These are phyloP conservation scores for Castanea mollissima DNA, from an alignment of 306 rosid genomes.

Conservation along the genomic window DNA sequence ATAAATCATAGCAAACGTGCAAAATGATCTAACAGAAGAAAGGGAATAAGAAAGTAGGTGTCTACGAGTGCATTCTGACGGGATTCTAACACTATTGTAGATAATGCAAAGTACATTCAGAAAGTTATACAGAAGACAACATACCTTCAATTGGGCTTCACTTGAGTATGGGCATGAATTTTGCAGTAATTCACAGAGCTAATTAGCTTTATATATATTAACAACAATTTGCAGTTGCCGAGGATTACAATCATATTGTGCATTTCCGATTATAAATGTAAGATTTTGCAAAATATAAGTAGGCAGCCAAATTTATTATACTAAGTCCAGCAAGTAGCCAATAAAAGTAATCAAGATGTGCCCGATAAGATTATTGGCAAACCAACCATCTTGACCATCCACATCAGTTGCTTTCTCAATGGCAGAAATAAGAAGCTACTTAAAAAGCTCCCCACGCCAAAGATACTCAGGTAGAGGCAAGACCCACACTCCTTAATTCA, in stretches of 20 bases:
- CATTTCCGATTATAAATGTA: slow-evolving; percentile 8
- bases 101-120: too few species aligned
- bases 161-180: too few species aligned
- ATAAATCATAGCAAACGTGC: too few species aligned
- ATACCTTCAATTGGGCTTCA: too few species aligned
- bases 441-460: slow-evolving; percentile 21
- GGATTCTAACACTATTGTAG: too few species aligned
- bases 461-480: slow-evolving; percentile 20
- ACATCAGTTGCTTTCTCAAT: slow-evolving; percentile 17
- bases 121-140: too few species aligned
- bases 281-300: slow-evolving; percentile 5
- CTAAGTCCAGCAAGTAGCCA: slow-evolving; percentile 19
- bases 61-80: too few species aligned
- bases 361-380: slow-evolving; percentile 19
- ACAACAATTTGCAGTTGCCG: neutral
- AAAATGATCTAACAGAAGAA: too few species aligned
- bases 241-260: slow-evolving; percentile 4
- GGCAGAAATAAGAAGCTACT: slow-evolving; percentile 15
- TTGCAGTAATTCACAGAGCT: too few species aligned
- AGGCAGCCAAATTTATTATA: neutral
- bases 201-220: neutral
- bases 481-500: slow-evolving; percentile 24
- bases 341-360: slow-evolving; percentile 30
- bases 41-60: too few species aligned
- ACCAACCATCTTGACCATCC: slow-evolving; percentile 23